phyloP scores from a whole-genome alignment of 495 filamentous ascomycete genomes.

The Penicillium angulare region DNA sequence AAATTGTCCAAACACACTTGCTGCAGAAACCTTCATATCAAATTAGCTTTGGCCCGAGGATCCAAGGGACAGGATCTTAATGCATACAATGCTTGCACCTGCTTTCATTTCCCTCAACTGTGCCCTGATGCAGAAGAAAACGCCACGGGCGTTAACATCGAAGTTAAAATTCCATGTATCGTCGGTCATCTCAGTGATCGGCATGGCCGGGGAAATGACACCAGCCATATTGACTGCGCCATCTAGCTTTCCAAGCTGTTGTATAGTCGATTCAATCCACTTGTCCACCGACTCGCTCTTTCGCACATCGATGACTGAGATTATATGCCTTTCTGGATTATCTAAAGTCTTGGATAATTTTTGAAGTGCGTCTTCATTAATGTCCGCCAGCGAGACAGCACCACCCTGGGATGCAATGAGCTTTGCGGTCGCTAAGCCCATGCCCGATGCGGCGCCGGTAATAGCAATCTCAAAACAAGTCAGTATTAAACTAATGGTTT shows the following conservation, averaged over 20 bases:
- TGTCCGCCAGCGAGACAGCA: conserved; percentile 45
- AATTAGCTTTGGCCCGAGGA: background rate
- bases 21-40: conserved; percentile 25
- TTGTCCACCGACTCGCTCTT: conserved; percentile 34
- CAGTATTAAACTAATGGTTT: background rate
- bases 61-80: too few relatives aligned
- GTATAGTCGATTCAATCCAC: conserved; percentile 39
- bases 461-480: conserved; percentile 11
- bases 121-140: conserved; percentile 52
- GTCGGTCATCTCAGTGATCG: conserved; percentile 32
- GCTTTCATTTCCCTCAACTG: conserved; percentile 44
- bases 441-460: conserved; percentile 28
- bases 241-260: conserved; percentile 38
- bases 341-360: conserved; percentile 4
- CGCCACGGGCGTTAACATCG: conserved; percentile 50
- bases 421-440: conserved; percentile 32
- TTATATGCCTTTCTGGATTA: conserved; percentile 12
- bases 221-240: conserved; percentile 56
- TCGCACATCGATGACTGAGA: conserved; percentile 36
- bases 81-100: conserved; percentile 52
- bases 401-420: conserved; percentile 45
- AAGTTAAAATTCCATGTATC: conserved; percentile 50
- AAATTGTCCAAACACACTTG: conserved; percentile 48
- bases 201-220: conserved; percentile 27
- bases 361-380: conserved; percentile 36